phyloP scores from a whole-genome alignment of 1,139 yeast species.

The Nakaseomyces kungkrabaensis region DNA sequence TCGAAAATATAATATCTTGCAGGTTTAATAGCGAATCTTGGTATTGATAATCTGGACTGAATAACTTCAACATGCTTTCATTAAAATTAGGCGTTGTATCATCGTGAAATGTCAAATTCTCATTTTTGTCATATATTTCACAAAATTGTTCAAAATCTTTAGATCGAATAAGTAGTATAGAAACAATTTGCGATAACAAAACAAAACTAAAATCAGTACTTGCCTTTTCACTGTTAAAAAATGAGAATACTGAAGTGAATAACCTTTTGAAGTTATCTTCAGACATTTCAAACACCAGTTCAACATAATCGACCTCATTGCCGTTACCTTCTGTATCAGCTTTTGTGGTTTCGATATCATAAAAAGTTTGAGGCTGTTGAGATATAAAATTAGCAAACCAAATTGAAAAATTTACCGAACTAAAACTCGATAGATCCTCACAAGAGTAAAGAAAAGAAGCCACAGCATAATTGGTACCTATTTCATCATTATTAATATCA shows the following conservation, averaged over 20 bases:
- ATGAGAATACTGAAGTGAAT: background rate
- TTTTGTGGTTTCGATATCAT: background rate
- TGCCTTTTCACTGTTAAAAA: background rate
- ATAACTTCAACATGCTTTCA: constrained; percentile 3
- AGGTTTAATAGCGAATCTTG: background rate
- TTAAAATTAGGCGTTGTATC: background rate
- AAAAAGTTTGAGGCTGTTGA: background rate
- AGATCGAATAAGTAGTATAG: background rate
- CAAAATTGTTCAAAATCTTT: background rate
- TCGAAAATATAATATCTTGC: background rate
- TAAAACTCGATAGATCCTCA: background rate
- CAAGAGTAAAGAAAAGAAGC: background rate
- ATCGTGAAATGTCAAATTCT: no score
- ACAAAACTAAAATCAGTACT: background rate
- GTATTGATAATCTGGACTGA: constrained; percentile 2
- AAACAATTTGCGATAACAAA: background rate
- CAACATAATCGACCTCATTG: background rate
- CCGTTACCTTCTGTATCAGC: background rate
- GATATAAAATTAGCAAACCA: background rate
- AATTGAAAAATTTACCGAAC: background rate
- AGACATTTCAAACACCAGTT: background rate
- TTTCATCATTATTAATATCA: background rate
- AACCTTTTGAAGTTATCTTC: background rate
- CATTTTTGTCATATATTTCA: background rate
- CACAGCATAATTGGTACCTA: background rate